Evolutionary conservation across 2,329 filamentous ascomycete genomes (phyloP).

Genomic region (Colletotrichum aenigma): DNA sequence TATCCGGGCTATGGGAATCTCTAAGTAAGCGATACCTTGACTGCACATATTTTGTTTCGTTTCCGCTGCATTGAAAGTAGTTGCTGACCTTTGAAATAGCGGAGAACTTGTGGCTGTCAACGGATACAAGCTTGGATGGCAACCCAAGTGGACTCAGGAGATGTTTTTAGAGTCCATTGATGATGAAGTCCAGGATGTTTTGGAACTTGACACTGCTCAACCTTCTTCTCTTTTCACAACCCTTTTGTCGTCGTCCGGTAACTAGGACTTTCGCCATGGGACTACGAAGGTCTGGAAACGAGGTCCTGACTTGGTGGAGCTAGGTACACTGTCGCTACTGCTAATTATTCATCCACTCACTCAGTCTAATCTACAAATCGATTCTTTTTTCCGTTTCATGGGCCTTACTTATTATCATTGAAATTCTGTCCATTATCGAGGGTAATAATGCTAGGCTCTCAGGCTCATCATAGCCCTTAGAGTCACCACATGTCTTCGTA

Average conservation of each 20-base stretch:
- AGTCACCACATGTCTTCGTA: not conserved
- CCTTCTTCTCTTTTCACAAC: not conserved
- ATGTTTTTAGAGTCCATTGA: slow-evolving; percentile 28
- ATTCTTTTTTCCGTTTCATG: not conserved
- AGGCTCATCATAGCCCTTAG: not conserved
- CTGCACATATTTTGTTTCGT: not conserved
- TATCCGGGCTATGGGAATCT: slow-evolving; percentile 28
- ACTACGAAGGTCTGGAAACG: not conserved
- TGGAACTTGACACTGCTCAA: slow-evolving; percentile 22
- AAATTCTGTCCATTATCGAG: not conserved
- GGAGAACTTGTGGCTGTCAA: slow-evolving; percentile 24
- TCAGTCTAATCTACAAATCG: not conserved
- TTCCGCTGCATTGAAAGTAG: not conserved
- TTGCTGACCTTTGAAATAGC: not conserved
- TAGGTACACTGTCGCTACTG: not conserved
- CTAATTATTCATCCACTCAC: not conserved
- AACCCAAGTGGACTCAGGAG: slow-evolving; percentile 30
- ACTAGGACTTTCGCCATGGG: not conserved
- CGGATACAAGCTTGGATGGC: slow-evolving; percentile 27
- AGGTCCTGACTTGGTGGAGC: not conserved
- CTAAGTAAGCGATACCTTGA: slow-evolving; percentile 23
- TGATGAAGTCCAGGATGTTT: slow-evolving; percentile 27
- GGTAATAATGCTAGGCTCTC: not conserved
- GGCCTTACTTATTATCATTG: not conserved
- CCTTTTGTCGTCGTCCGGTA: not conserved